Percentiles rank a stretch among this genome's conserved stretches.
These are phyloP conservation scores for Daldinia loculata DNA, from an alignment of 495 filamentous ascomycete species.

Conservation along the genomic window DNA sequence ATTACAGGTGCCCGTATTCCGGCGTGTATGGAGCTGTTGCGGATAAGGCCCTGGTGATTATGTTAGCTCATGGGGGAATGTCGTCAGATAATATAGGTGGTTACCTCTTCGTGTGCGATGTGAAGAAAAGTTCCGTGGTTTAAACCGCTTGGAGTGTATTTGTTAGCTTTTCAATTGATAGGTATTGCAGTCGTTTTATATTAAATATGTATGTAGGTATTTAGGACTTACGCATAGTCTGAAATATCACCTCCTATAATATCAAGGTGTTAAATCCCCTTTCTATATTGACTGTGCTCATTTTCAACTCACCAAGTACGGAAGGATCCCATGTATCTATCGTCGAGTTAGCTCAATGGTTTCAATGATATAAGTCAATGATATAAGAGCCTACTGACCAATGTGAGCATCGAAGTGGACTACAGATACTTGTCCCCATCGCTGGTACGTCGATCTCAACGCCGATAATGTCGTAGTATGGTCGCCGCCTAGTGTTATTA, in stretches of 20 bases:
- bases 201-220: background rate
- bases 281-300: background rate
- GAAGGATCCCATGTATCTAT: conserved; percentile 84
- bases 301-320: conserved; percentile 43
- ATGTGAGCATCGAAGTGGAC: conserved; percentile 80
- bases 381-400: conserved; percentile 37
- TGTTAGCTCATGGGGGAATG: conserved; percentile 57
- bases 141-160: conserved; percentile 61
- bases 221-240: conserved; percentile 51
- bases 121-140: conserved; percentile 81
- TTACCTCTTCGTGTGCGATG: conserved; percentile 56
- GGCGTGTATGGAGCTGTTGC: conserved; percentile 83
- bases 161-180: background rate
- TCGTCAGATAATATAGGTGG: background rate
- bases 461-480: conserved; percentile 70
- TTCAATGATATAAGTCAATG: background rate
- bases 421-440: conserved; percentile 72
- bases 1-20: conserved; percentile 83
- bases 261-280: background rate
- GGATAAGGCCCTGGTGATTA: conserved; percentile 74
- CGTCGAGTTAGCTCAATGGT: conserved; percentile 19
- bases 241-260: conserved; percentile 49
- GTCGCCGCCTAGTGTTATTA: conserved; percentile 76
- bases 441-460: conserved; percentile 69
- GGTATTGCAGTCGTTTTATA: background rate